phyloP scores from a whole-genome alignment of 1,139 yeast species.

The Suhomyces chickasaworum region DNA sequence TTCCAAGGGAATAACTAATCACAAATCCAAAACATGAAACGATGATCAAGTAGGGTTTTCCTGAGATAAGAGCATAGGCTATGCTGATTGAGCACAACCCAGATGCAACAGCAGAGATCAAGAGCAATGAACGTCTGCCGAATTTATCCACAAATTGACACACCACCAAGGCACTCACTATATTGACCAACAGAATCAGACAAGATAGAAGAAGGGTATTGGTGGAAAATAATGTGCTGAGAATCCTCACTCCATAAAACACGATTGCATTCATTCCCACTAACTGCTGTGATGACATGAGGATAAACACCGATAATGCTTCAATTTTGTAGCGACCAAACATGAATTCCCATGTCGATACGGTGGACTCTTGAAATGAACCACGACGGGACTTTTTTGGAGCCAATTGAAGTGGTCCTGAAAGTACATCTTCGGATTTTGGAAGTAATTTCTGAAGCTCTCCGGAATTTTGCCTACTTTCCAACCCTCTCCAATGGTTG shows the following conservation, averaged over 20 bases:
- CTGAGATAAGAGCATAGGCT: constrained; percentile 18
- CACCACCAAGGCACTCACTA: constrained; percentile 28
- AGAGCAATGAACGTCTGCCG: constrained; percentile 24
- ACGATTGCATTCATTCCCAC: constrained; percentile 47
- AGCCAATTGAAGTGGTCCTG: constrained; percentile 5
- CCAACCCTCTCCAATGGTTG: constrained; percentile 37
- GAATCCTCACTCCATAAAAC: constrained; percentile 41
- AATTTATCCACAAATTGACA: constrained; percentile 24
- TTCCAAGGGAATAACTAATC: constrained; percentile 23
- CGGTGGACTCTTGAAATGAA: constrained; percentile 32
- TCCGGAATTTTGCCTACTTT: constrained; percentile 4
- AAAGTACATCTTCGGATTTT: constrained; percentile 5
- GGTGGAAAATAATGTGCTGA: constrained; percentile 26
- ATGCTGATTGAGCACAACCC: constrained; percentile 19
- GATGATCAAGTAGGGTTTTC: constrained; percentile 17
- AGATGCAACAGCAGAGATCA: constrained; percentile 19
- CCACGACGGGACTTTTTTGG: constrained; percentile 22
- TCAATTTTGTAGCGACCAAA: constrained; percentile 28
- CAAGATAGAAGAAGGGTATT: constrained; percentile 32
- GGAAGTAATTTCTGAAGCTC: constrained; percentile 6
- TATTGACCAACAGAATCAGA: constrained; percentile 35
- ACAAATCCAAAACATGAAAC: constrained; percentile 24
- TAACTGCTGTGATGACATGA: constrained; percentile 45
- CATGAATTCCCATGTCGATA: constrained; percentile 30
- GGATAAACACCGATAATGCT: constrained; percentile 31